Conservation (phyloP, 805 yeast genomes). For the Ogataea naganishii region DNA sequence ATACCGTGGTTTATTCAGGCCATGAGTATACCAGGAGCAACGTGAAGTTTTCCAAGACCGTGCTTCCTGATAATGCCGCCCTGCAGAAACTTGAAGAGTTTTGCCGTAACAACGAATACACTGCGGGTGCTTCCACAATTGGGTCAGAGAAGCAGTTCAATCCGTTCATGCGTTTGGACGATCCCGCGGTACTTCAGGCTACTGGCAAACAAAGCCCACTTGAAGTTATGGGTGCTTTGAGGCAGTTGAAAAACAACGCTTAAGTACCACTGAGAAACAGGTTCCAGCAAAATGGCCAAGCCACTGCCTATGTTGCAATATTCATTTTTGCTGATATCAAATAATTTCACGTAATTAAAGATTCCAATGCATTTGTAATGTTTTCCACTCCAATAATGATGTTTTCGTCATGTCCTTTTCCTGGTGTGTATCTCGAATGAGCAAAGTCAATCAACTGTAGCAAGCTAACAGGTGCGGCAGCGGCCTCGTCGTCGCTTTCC, state of each 20-base stretch:
- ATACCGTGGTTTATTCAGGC: slow-evolving; percentile 81
- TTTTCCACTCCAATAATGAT: slow-evolving; percentile 62
- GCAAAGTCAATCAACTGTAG: slow-evolving; percentile 84
- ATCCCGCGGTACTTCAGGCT: slow-evolving; percentile 49
- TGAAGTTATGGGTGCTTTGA: slow-evolving; percentile 62
- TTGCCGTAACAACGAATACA: slow-evolving; percentile 46
- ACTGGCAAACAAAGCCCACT: slow-evolving; percentile 43
- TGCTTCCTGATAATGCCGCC: slow-evolving; percentile 42
- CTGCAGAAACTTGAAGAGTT: slow-evolving; percentile 46
- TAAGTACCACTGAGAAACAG: too few species aligned
- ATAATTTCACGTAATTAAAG: slow-evolving; percentile 3
- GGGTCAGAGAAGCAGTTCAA: slow-evolving; percentile 75
- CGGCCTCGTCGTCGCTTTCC: slow-evolving; percentile 13
- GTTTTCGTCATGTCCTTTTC: slow-evolving; percentile 65
- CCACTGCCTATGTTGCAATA: too few species aligned
- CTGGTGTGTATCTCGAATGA: slow-evolving; percentile 60
- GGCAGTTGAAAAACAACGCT: slow-evolving; percentile 67
- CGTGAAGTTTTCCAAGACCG: slow-evolving; percentile 64
- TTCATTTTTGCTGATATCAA: too few species aligned
- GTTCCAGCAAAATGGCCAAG: too few species aligned
- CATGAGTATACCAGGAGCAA: slow-evolving; percentile 91
- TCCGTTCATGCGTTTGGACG: slow-evolving; percentile 80
- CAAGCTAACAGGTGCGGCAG: slow-evolving; percentile 38
- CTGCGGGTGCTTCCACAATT: slow-evolving; percentile 84
- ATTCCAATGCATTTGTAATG: slow-evolving; percentile 36